phyloP scores from a whole-genome alignment of 257 asterid genomes.

The Ilex asprella region DNA sequence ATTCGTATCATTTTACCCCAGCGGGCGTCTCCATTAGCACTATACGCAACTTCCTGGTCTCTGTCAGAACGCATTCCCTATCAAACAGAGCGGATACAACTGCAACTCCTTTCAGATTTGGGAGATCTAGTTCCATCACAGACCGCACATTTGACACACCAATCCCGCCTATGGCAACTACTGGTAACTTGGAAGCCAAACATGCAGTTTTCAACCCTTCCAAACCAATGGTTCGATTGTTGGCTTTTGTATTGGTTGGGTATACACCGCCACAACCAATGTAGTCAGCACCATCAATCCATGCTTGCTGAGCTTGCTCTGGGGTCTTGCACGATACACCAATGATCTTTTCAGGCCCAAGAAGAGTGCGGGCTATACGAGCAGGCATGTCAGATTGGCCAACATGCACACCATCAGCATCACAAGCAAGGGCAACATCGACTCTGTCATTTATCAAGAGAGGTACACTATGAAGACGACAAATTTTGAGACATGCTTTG shows the following conservation, averaged over 20 bases:
- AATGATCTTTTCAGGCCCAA: constrained; percentile 82
- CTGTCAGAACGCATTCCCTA: constrained; percentile 53
- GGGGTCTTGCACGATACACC: constrained; percentile 94
- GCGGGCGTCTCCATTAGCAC: constrained; percentile 23
- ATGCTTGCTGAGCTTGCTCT: constrained; percentile 69
- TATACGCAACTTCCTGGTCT: constrained; percentile 43
- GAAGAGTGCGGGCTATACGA: constrained; percentile 53
- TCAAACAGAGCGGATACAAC: constrained; percentile 89
- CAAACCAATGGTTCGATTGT: constrained; percentile 57
- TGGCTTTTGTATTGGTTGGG: constrained; percentile 83
- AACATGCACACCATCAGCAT: constrained; percentile 87
- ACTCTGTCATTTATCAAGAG: constrained; percentile 80
- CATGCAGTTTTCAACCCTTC: constrained; percentile 71
- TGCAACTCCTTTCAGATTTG: constrained; percentile 74
- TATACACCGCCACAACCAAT: constrained; percentile 89
- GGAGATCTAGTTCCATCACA: constrained; percentile 54
- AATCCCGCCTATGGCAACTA: constrained; percentile 92
- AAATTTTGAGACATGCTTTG: constrained; percentile 51
- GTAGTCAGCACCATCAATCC: constrained; percentile 86
- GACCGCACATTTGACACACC: constrained; percentile 50
- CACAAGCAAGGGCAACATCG: constrained; percentile 84
- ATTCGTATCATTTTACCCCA: constrained; percentile 8
- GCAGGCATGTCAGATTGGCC: constrained; percentile 96
- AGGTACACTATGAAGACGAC: constrained; percentile 57
- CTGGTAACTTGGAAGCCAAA: constrained; percentile 68